Evolutionary conservation across 768 basidiomycete species (phyloP).

Genomic region (button mushroom (Agaricus bisporus)): DNA sequence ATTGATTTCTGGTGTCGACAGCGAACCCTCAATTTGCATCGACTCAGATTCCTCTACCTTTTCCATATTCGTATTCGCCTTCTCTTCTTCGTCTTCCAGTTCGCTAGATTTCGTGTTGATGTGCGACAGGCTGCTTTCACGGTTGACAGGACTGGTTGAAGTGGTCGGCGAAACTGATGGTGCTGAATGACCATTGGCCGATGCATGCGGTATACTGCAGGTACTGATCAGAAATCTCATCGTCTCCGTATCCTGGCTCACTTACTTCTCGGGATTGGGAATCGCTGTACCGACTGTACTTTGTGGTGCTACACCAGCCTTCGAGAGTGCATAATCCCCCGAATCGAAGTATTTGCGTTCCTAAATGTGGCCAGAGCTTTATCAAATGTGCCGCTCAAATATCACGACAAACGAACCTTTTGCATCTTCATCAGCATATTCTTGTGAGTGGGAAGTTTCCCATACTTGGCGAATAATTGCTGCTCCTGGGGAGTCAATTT

Average conservation of each 20-base stretch:
- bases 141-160: constrained; percentile 54
- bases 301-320: constrained; percentile 88
- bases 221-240: constrained; percentile 13
- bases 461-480: constrained; percentile 91
- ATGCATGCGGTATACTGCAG: constrained; percentile 86
- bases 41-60: not conserved
- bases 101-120: constrained; percentile 25
- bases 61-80: constrained; percentile 1
- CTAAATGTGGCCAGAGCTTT: constrained; percentile 34
- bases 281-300: constrained; percentile 91
- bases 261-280: constrained; percentile 96
- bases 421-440: constrained; percentile 92
- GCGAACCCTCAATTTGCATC: not conserved
- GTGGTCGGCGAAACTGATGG: constrained; percentile 76
- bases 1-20: not conserved
- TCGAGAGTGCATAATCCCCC: constrained; percentile 95
- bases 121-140: constrained; percentile 51
- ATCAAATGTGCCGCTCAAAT: constrained; percentile 11
- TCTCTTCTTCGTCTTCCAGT: constrained; percentile 17
- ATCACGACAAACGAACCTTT: constrained; percentile 52
- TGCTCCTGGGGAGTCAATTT: constrained; percentile 85
- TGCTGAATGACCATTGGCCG: constrained; percentile 49
- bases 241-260: constrained; percentile 12
- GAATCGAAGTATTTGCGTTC: constrained; percentile 99
- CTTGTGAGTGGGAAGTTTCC: constrained; percentile 92